A percentile compares a stretch with the other conserved stretches of the same genome.
Evolutionary conservation across 2,329 filamentous ascomycete genomes (phyloP).

Genomic region (Alternaria sp.): DNA sequence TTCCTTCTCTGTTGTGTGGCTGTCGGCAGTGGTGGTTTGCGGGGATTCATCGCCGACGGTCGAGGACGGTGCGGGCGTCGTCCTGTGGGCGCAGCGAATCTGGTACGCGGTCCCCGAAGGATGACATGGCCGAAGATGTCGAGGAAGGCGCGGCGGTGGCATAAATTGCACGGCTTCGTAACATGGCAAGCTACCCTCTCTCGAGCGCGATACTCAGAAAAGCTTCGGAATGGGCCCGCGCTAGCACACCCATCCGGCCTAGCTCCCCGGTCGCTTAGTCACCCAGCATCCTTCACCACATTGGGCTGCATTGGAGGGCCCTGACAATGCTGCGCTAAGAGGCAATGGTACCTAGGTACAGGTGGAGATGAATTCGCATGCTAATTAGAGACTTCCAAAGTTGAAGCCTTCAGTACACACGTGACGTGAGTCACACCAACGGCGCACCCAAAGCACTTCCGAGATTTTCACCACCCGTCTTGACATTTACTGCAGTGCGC

Average conservation of each 20-base stretch:
- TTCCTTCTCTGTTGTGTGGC: background rate
- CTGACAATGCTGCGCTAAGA: background rate
- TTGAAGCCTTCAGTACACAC: background rate
- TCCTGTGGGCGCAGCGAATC: constrained; percentile 37
- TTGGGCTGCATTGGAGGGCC: background rate
- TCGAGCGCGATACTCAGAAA: constrained; percentile 16
- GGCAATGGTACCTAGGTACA: background rate
- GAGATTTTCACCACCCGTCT: background rate
- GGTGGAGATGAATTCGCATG: background rate
- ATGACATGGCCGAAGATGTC: constrained; percentile 53
- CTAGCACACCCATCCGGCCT: constrained; percentile 16
- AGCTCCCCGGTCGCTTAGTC: constrained; percentile 27
- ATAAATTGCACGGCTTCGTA: constrained; percentile 50
- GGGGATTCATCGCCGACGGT: constrained; percentile 17
- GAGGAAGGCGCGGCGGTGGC: constrained; percentile 51
- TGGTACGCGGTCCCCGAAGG: constrained; percentile 50
- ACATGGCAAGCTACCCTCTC: constrained; percentile 39
- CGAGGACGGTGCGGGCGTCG: constrained; percentile 18
- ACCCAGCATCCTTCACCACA: constrained; percentile 19
- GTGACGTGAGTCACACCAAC: constrained; percentile 11
- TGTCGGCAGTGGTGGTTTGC: constrained; percentile 5
- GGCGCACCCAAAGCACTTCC: background rate
- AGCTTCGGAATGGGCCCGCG: constrained; percentile 20
- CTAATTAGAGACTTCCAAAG: background rate
- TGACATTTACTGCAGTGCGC: background rate